Percentiles rank a stretch among this genome's conserved stretches.
Evolutionary conservation across 768 basidiomycete species (phyloP).

Genomic region (Thelephora ganbajun): DNA sequence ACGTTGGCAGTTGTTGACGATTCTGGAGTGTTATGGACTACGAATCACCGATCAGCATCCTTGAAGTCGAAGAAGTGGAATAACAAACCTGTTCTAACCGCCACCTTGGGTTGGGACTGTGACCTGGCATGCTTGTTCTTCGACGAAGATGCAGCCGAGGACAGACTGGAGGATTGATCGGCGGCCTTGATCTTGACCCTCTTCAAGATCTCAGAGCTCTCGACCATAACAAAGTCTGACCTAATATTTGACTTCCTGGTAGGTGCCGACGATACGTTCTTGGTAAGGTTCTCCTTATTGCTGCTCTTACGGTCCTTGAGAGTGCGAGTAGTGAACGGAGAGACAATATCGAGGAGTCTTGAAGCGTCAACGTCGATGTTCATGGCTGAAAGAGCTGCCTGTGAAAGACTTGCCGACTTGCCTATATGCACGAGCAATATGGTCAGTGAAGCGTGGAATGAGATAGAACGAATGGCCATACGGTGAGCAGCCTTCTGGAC

Average conservation of each 20-base stretch:
- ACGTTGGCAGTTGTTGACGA: not conserved
- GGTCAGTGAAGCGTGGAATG: not conserved
- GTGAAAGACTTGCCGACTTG: conserved; percentile 19
- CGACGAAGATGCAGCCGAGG: not conserved
- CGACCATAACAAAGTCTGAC: too few relatives aligned
- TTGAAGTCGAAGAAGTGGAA: not conserved
- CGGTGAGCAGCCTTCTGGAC: conserved; percentile 22
- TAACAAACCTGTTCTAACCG: conserved; percentile 9
- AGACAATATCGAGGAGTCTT: conserved; percentile 20
- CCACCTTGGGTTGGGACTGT: conserved; percentile 22
- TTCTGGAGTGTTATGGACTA: not conserved
- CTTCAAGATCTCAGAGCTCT: too few relatives aligned
- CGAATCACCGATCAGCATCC: not conserved
- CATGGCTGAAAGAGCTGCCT: conserved; percentile 9
- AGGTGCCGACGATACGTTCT: not conserved
- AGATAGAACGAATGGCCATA: conserved; percentile 15
- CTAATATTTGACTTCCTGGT: not conserved
- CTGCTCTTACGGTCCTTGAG: conserved; percentile 10
- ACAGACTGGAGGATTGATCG: too few relatives aligned
- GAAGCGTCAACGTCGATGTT: conserved; percentile 18
- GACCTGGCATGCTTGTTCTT: conserved; percentile 14
- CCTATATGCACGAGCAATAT: conserved; percentile 12
- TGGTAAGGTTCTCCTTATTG: conserved; percentile 1
- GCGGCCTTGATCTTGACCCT: too few relatives aligned
- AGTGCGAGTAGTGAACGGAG: conserved; percentile 19